Evolutionary conservation across 2,329 filamentous ascomycete species (phyloP).

Genomic region (Diaporthe ilicicola): DNA sequence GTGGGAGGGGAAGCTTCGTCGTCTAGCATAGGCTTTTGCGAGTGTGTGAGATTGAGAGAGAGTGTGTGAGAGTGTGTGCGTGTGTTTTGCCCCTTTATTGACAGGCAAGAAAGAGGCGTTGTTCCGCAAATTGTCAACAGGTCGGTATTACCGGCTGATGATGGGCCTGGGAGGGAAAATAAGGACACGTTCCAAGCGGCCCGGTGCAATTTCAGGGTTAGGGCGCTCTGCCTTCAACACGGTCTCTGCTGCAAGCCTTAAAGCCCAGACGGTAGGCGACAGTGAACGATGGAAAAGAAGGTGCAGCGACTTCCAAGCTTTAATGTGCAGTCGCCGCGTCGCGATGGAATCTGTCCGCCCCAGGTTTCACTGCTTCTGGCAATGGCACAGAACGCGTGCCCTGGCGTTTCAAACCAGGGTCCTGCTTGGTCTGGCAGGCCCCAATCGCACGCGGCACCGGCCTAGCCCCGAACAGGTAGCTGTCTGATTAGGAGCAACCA

Average conservation of each 20-base stretch:
- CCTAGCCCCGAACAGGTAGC: not conserved
- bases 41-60: no score
- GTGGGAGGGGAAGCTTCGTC: not conserved
- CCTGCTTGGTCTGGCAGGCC: not conserved
- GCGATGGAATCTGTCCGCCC: not conserved
- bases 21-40: not conserved
- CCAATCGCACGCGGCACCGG: not conserved
- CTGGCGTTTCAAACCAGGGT: conserved; percentile 1
- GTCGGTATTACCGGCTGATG: not conserved
- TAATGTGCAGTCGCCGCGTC: not conserved
- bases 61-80: not conserved
- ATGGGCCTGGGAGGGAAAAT: not conserved
- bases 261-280: not conserved
- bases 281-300: not conserved
- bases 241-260: not conserved
- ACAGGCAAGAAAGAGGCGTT: not conserved
- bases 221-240: not conserved
- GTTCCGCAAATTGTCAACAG: not conserved
- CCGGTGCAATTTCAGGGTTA: conserved; percentile 21
- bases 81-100: not conserved
- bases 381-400: not conserved
- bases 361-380: not conserved
- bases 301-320: not conserved
- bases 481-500: no score
- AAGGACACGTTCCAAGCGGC: conserved; percentile 21